phyloP scores from a whole-genome alignment of 176 grass and related monocot species.

The barley (Hordeum vulgare) region DNA sequence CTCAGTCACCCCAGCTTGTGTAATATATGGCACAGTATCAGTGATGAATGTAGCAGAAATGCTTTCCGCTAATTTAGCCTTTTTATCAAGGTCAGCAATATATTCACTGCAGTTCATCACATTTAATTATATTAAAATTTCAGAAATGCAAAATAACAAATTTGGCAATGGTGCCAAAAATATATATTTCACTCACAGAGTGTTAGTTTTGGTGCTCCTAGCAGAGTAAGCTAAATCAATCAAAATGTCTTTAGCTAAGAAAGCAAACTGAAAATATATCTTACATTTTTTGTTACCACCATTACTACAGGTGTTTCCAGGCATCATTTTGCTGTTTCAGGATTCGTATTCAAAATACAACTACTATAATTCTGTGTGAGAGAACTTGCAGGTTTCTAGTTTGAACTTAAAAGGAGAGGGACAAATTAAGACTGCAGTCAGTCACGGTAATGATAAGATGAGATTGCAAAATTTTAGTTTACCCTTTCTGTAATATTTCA shows the following conservation, averaged over 20 bases:
- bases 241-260: not conserved
- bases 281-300: not conserved
- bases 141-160: conserved; percentile 18
- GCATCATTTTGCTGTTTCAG: not conserved
- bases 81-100: conserved; percentile 9
- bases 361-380: not conserved
- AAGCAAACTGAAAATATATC: not conserved
- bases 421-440: not conserved
- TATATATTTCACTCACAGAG: not conserved
- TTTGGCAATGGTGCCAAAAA: not conserved
- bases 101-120: conserved; percentile 40
- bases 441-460: not conserved
- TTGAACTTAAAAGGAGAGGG: not conserved
- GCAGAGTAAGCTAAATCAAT: not conserved
- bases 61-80: conserved; percentile 29
- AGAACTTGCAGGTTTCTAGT: not conserved
- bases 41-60: conserved; percentile 22
- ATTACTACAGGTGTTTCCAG: not conserved
- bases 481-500: conserved; percentile 44
- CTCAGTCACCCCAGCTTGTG: conserved; percentile 3
- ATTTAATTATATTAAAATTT: conserved; percentile 12
- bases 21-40: conserved; percentile 7
- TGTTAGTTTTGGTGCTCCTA: not conserved
- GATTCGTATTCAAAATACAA: not conserved
- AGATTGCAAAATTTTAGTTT: not conserved